phyloP scores from a whole-genome alignment of 345 rosid genomes.

The Leavenworthia alabamica region DNA sequence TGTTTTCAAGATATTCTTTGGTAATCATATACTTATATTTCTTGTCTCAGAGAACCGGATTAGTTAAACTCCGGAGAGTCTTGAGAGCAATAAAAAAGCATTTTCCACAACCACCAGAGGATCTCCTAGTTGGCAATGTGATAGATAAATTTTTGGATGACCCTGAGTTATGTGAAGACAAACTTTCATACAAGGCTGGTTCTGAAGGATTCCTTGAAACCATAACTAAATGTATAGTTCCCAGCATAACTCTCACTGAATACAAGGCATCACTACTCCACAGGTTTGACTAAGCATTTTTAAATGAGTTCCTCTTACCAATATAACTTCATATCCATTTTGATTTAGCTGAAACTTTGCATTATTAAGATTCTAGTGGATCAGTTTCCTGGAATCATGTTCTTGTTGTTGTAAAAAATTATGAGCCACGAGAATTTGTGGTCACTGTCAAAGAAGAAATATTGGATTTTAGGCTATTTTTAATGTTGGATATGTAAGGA shows the following conservation, averaged over 20 bases:
- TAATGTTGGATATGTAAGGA: conserved; percentile 12
- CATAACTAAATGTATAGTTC: conserved; percentile 55
- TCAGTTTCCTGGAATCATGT: neutral
- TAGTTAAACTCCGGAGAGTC: conserved; percentile 93
- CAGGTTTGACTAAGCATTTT: conserved; percentile 40
- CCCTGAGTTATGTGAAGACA: conserved; percentile 76
- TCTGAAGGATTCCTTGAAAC: conserved; percentile 73
- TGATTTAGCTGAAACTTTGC: conserved; percentile 8
- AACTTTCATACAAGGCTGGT: conserved; percentile 79
- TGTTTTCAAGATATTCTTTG: conserved; percentile 21
- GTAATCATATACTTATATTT: conserved; percentile 11
- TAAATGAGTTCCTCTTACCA: neutral
- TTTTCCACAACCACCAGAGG: conserved; percentile 89
- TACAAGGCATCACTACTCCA: conserved; percentile 46
- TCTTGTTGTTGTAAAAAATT: neutral
- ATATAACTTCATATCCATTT: neutral
- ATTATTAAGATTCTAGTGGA: conserved; percentile 1
- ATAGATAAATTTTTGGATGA: conserved; percentile 85
- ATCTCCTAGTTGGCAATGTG: conserved; percentile 63
- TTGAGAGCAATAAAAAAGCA: conserved; percentile 91
- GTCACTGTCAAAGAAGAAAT: conserved; percentile 11
- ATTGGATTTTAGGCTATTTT: neutral
- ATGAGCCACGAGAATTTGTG: conserved; percentile 2
- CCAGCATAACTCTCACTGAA: conserved; percentile 50
- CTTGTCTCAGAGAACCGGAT: conserved; percentile 73